Conservation (phyloP, 1,284 basidiomycete genomes). For the Earliella scabrosa region DNA sequence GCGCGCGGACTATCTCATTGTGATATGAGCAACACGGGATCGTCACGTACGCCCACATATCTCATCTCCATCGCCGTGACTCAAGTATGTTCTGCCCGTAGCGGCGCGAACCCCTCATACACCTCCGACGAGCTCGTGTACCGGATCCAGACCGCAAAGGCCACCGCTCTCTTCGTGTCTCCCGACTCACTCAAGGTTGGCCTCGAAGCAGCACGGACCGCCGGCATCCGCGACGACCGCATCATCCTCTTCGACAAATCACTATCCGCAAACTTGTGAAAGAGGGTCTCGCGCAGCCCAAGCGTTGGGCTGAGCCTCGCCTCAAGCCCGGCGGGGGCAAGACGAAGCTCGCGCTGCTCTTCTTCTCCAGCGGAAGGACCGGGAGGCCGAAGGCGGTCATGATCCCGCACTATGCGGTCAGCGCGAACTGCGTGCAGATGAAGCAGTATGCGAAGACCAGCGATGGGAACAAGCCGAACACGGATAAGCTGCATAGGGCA, state of each 20-base stretch:
- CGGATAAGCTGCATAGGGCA: conserved; percentile 47
- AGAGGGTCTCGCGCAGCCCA: conserved; percentile 53
- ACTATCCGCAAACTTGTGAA: conserved; percentile 56
- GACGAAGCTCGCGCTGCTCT: conserved; percentile 73
- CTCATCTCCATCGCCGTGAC: conserved; percentile 30
- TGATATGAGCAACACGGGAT: conserved; percentile 78
- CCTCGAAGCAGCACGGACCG: conserved; percentile 51
- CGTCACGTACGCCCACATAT: conserved; percentile 45
- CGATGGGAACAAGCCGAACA: conserved; percentile 29
- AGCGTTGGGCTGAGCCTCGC: conserved; percentile 50
- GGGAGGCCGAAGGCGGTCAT: conserved; percentile 68
- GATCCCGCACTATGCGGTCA: conserved; percentile 49
- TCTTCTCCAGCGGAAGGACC: conserved; percentile 84
- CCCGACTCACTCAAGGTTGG: conserved; percentile 56
- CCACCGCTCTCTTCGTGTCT: conserved; percentile 61
- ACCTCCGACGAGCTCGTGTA: conserved; percentile 66
- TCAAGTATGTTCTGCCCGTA: conserved; percentile 21
- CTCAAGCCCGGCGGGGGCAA: conserved; percentile 67
- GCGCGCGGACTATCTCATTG: conserved; percentile 66
- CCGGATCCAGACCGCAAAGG: conserved; percentile 58
- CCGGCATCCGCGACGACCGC: conserved; percentile 55
- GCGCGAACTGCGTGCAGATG: conserved; percentile 70
- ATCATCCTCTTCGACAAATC: conserved; percentile 57
- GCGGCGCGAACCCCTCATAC: conserved; percentile 73
- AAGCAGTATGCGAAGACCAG: conserved; percentile 45